A percentile compares a stretch with the other conserved stretches of the same genome.
Evolutionary conservation across 2,329 filamentous ascomycete species (phyloP).

Genomic region (Amesomyces nigricolor): DNA sequence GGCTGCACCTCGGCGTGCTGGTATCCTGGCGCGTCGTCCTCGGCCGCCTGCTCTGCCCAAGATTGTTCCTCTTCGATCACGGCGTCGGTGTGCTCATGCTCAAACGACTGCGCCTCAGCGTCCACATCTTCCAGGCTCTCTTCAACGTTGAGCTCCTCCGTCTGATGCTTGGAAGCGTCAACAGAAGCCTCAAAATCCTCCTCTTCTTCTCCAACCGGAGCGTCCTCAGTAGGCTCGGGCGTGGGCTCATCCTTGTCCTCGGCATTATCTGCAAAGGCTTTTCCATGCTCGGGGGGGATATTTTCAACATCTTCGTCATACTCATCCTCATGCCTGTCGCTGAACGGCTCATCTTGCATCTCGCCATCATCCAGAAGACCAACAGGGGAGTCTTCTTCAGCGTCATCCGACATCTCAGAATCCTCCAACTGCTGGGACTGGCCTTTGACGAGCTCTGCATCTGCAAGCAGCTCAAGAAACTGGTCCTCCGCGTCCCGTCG

Average conservation of each 20-base stretch:
- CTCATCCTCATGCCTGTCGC: conserved; percentile 13
- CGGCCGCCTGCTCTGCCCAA: too few relatives aligned
- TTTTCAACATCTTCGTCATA: conserved; percentile 1
- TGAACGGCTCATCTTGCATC: conserved; percentile 8
- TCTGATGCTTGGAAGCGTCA: background rate
- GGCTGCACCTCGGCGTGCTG: too few relatives aligned
- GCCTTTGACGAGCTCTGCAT: conserved; percentile 15
- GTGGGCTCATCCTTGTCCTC: background rate
- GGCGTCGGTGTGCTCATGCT: too few relatives aligned
- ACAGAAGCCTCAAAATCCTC: background rate
- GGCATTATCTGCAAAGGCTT: background rate
- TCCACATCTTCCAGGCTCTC: conserved; percentile 2
- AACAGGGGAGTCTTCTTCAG: conserved; percentile 3
- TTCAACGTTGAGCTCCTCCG: background rate
- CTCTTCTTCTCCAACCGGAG: background rate
- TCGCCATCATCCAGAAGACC: conserved; percentile 8
- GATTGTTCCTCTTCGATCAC: too few relatives aligned
- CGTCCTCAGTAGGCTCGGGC: background rate
- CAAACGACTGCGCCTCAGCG: background rate
- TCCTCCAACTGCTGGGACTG: conserved; percentile 12
- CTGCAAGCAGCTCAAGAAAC: conserved; percentile 22
- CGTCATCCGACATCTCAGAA: conserved; percentile 13
- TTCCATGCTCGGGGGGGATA: background rate
- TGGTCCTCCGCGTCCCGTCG: conserved; percentile 25
- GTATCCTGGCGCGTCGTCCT: too few relatives aligned